phyloP scores from a whole-genome alignment of 1,139 yeast genomes.

The Geotrichum citri-aurantii region DNA sequence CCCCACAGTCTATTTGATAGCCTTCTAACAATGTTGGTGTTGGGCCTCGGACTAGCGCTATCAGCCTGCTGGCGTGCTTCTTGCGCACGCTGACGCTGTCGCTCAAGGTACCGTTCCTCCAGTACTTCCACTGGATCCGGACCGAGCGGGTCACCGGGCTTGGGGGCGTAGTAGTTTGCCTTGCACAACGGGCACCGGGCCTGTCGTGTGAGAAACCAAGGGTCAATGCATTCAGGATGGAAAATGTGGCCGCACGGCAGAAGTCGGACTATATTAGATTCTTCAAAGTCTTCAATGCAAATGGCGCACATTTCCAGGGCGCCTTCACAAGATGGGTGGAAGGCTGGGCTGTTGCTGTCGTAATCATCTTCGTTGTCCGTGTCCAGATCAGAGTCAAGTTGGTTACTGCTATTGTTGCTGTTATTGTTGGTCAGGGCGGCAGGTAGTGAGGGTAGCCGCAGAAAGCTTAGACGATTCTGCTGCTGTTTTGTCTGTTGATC shows the following conservation, averaged over 20 bases:
- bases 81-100: background rate
- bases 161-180: slow-evolving; percentile 35
- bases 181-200: slow-evolving; percentile 88
- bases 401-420: no score
- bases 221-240: slow-evolving; percentile 74
- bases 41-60: no score
- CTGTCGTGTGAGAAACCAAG: slow-evolving; percentile 70
- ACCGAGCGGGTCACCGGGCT: slow-evolving; percentile 22
- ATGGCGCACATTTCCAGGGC: slow-evolving; percentile 65
- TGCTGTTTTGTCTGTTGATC: background rate
- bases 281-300: slow-evolving; percentile 62
- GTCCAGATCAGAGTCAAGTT: background rate
- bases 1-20: no score
- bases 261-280: slow-evolving; percentile 62
- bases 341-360: slow-evolving; percentile 8
- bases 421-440: no score
- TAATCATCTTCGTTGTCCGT: slow-evolving; percentile 15
- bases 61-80: no score
- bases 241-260: slow-evolving; percentile 79
- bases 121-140: slow-evolving; percentile 18
- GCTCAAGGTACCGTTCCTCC: slow-evolving; percentile 3
- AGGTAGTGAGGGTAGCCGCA: no score
- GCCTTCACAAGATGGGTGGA: slow-evolving; percentile 17
- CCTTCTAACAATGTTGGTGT: no score
- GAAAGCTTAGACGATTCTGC: background rate